Base-by-base conservation (phyloP, 805 yeast genomes). In the Lipomyces sp. region DNA sequence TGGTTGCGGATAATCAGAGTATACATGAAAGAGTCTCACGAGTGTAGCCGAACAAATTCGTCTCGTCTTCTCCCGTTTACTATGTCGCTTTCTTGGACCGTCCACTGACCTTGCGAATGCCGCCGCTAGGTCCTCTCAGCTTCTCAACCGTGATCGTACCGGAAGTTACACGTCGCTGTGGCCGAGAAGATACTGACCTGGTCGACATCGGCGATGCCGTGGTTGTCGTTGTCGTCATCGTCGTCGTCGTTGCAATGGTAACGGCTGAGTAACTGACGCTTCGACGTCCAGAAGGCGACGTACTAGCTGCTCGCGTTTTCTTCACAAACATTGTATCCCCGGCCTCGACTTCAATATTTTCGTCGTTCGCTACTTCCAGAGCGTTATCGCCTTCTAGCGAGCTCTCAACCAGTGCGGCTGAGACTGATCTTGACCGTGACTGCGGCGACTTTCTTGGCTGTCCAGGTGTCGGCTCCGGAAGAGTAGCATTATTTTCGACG, bases 391-490 rank as follows among this genome's bases (percentile, higher is more conserved):
- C 55, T 8, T 34, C 34, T n/a, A 39, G 41, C 7, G 34, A 16
- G 14, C 26, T 34, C 29, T 43, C 49, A 8, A 22, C 31, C 24
- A n/a, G 22, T 14, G 56, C 44, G n/a, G 43, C 43, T 2, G 44
- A 32, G n/a, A 29, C 38, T 13, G 46, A 26, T 16, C 50, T 39
- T 4, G 47, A 22, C 35, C 43, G 46, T 14, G 10, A 18, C 11
- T 21, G n/a, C 6, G 59, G 56, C 4, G 52, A 52, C 38, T 91
- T 91, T 64, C 97, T 79, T 36, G 98, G 98, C 69, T 93, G 98
- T 1, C 98, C 98, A 0, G 98, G 98, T 1, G 96, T 87, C 44
- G 87, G 87, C 58, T 79, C 78, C 4, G 98, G 98, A 18, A 93
- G 89, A 0, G 93, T 93, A 34, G 82, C 78, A 61, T 79, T 84